Evolutionary conservation across 2,329 filamentous ascomycete genomes (phyloP), one percentile per base, ranked within the genome.

Genomic region (Oidium heveae): DNA sequence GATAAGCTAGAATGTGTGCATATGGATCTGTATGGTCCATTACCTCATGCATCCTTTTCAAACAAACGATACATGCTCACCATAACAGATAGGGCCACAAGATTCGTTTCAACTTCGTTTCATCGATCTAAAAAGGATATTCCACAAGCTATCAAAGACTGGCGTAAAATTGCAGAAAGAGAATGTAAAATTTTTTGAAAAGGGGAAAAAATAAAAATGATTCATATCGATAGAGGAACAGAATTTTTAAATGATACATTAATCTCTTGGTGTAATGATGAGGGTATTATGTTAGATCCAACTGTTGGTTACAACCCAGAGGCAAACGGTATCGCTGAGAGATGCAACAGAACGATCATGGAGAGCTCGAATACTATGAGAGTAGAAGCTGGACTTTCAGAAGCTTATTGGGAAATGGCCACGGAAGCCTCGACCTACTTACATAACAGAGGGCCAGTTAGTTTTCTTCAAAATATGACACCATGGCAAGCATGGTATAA

Each of bases 241-340:
- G 50, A 52, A 37, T 39, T 52, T 41, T 37, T 52, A 39, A 36
- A 52, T 52, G 32, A 37, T 20, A 32, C 33, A 32, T 20, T 52
- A 32, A 37, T 37, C n/a, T 39, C 33, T 20, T 52, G 34, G 32
- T 52, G 18, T 52, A 41, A 52, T 24, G 32, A 41, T 22, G 12
- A 41, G 18, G 18, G 32, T 24, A 39, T 52, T 37, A 22, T 41
- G 36, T 9, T 52, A 37, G 34, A 52, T 37, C 33, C 34, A 52
- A 52, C 50, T 12, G 50, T 52, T 39, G 33, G 50, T 34, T 52
- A 41, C 16, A 37, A 52, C n/a, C 50, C 50, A 37, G 50, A 52
- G 32, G 32, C 33, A 39, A 41, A 52, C 36, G 34, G 50, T 16
- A 39, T 52, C 34, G 50, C 50, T 20, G 50, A 52, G 34, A 24